Evolutionary conservation across 768 basidiomycete genomes (phyloP), one percentile per base, ranked within the genome.

Genomic region (Gymnopilus dilepis): DNA sequence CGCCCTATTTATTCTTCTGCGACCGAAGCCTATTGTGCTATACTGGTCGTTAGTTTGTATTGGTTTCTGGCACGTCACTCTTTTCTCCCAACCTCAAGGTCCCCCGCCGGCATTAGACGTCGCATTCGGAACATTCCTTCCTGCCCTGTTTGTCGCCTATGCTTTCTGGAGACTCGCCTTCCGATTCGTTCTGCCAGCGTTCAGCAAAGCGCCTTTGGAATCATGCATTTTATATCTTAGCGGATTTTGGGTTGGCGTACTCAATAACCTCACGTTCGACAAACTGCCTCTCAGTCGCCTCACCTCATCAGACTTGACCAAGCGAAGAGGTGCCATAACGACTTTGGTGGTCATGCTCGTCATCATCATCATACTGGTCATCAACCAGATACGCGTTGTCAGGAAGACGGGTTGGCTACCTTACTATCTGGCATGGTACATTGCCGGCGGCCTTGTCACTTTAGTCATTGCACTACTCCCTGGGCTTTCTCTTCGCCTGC

Each of bases 361-460:
- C 12, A 76, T 91, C 61, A 72, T 94, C 12, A 72, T 84, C 6
- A 70, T 84, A 24, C 70, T 91, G 48, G 85, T 83, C 33, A 67
- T 89, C 34, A 94, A 94, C 70, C 94, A 96, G 76, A 69, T 89
- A 3, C 82, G 91, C n/a, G 85, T 94, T 56, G 88, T 94, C 59
- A 84, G 93, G 53, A 90, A 91, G 73, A 94, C 91, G 0, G 93
- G 94, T 0, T 93, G 90, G 87, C 75, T 95, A 12, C 86, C 87
- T 4, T 83, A 86, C 69, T 95, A 95, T 70, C 70, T 88, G 31
- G 81, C 80, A 6, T 94, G 93, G 90, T 91, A 91, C 69, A 74
- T 84, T 37, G 69, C 80, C 30, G 91, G 90, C 13, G 92, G 86
- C 0, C 72, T 91, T 15, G 80, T 88, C n/a, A 69, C 82, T 22